These are phyloP conservation scores for Oryza meyeriana DNA, from an alignment of 176 grass and related monocot species.

Conservation along the genomic window DNA sequence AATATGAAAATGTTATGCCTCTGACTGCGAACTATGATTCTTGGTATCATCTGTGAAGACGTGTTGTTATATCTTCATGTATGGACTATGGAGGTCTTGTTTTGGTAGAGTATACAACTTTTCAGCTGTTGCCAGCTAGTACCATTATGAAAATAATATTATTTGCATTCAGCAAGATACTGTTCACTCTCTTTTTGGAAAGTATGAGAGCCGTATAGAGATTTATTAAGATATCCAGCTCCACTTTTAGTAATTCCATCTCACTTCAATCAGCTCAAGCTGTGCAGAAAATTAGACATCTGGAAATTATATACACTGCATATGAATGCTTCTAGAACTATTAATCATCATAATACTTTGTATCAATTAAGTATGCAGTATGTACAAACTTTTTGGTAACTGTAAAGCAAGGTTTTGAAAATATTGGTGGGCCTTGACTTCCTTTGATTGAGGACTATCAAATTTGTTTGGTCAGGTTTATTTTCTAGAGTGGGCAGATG, in stretches of 20 bases:
- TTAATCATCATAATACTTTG: not conserved
- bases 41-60: not conserved
- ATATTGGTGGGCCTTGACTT: not conserved
- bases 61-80: not conserved
- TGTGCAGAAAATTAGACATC: constrained; percentile 1
- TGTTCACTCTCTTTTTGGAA: not conserved
- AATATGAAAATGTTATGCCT: not conserved
- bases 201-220: not conserved
- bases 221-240: not conserved
- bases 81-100: not conserved
- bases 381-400: too few relatives aligned
- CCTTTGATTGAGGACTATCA: not conserved
- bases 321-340: not conserved
- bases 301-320: not conserved
- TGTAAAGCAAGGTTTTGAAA: not conserved
- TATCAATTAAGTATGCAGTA: not conserved
- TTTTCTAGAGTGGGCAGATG: constrained; percentile 80
- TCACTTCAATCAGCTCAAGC: not conserved
- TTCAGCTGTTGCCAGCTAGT: not conserved
- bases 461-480: constrained; percentile 44
- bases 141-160: not conserved
- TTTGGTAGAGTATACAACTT: not conserved
- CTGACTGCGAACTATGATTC: not conserved
- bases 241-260: not conserved
- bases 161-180: not conserved